Percentiles rank a stretch among this genome's conserved stretches.
phyloP scores from a whole-genome alignment of 768 basidiomycete species.

The Lactarius vividus region DNA sequence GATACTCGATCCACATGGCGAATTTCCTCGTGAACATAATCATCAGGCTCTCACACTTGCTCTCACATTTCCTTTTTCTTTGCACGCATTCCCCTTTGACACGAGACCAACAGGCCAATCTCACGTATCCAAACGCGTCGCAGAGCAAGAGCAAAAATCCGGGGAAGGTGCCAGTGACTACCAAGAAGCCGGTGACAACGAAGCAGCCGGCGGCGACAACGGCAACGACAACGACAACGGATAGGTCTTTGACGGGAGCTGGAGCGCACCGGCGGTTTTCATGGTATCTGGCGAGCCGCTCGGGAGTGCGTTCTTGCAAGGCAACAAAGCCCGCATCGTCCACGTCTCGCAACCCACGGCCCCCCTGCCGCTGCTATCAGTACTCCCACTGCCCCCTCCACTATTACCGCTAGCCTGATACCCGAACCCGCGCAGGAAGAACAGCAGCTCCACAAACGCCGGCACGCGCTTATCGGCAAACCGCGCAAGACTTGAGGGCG shows the following conservation, averaged over 20 bases:
- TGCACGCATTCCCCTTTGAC: too few species aligned
- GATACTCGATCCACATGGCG: too few species aligned
- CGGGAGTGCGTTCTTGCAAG: not conserved
- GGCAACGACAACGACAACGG: not conserved
- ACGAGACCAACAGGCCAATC: too few species aligned
- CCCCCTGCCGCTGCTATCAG: not conserved
- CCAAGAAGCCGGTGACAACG: too few species aligned
- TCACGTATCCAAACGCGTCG: too few species aligned
- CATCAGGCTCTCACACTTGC: too few species aligned
- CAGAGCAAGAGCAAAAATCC: not conserved
- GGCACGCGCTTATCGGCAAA: conserved; percentile 7
- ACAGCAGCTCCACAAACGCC: not conserved
- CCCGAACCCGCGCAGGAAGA: not conserved
- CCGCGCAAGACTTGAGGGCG: conserved; percentile 11
- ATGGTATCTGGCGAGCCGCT: not conserved
- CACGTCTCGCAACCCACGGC: not conserved
- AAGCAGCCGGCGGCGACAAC: too few species aligned
- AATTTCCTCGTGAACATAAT: too few species aligned
- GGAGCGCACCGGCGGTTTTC: not conserved
- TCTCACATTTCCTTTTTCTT: too few species aligned
- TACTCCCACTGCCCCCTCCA: too few species aligned
- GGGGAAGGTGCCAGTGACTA: not conserved
- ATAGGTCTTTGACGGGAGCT: not conserved
- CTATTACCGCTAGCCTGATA: not conserved
- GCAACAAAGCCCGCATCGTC: not conserved